Evolutionary conservation across 164 flowering plant genomes (phyloP).

Genomic region (Chimonanthus praecox): DNA sequence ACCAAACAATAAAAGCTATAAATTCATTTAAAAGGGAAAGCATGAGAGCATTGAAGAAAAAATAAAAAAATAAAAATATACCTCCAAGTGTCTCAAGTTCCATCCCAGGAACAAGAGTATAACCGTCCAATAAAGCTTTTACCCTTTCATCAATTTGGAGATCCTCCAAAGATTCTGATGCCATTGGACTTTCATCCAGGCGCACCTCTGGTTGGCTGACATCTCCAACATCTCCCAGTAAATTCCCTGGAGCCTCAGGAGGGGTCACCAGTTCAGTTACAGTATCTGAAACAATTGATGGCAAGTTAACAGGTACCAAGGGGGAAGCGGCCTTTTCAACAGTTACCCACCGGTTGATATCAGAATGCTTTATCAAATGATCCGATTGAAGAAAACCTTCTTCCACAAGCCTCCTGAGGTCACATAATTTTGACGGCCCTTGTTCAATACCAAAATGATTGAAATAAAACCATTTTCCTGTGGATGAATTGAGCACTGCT

Average conservation of each 20-base stretch:
- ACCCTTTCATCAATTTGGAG: conserved; percentile 79
- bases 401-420: conserved; percentile 69
- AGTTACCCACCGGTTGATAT: conserved; percentile 86
- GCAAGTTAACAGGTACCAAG: conserved; percentile 43
- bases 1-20: background rate
- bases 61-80: conserved; percentile 16
- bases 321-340: conserved; percentile 98
- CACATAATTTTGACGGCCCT: conserved; percentile 80
- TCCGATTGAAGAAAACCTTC: conserved; percentile 74
- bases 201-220: conserved; percentile 16
- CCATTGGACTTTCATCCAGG: conserved; percentile 20
- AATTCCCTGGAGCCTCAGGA: conserved; percentile 96
- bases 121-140: conserved; percentile 56
- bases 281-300: conserved; percentile 58
- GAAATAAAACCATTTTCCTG: conserved; percentile 85
- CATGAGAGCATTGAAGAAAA: background rate
- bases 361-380: conserved; percentile 81
- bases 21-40: background rate
- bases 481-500: conserved; percentile 32
- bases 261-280: conserved; percentile 78
- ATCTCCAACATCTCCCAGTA: conserved; percentile 62
- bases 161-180: conserved; percentile 36
- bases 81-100: conserved; percentile 82
- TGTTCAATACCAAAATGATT: conserved; percentile 77
- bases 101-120: conserved; percentile 56